Evolutionary conservation across 106 monocot species (phyloP).

Genomic region (Allium cepa): DNA sequence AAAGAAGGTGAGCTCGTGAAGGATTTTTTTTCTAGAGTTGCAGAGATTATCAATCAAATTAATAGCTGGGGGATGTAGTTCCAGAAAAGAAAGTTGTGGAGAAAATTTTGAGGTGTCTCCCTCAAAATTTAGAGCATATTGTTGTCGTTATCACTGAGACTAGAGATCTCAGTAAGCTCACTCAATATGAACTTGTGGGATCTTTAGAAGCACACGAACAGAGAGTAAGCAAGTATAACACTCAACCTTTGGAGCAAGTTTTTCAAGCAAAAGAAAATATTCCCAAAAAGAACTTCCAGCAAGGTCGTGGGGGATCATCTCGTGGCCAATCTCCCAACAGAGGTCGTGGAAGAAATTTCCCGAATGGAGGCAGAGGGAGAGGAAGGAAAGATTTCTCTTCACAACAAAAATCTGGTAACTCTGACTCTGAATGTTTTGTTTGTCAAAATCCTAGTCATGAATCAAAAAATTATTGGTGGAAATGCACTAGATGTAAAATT

Average conservation of each 20-base stretch:
- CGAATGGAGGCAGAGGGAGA: too few species aligned
- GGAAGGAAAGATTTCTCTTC: neutral
- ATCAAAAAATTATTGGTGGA: neutral
- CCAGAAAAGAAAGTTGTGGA: too few species aligned
- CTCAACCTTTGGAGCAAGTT: neutral
- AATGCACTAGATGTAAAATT: too few species aligned
- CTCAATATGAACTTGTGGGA: neutral
- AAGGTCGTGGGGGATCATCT: neutral
- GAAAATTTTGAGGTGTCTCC: too few species aligned
- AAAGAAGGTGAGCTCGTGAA: too few species aligned
- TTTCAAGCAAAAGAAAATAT: neutral
- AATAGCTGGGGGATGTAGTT: too few species aligned
- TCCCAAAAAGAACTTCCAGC: neutral
- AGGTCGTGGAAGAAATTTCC: neutral
- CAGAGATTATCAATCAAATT: too few species aligned
- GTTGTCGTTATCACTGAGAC: neutral
- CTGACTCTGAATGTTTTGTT: neutral
- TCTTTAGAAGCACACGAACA: conserved; percentile 3
- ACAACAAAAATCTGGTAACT: neutral
- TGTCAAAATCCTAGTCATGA: neutral
- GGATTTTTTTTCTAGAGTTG: too few species aligned
- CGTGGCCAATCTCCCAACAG: too few species aligned
- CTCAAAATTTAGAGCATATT: neutral
- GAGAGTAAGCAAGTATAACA: neutral
- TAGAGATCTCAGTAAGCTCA: neutral